phyloP scores from a whole-genome alignment of 495 filamentous ascomycete species.

The Penicillium verhagenii region DNA sequence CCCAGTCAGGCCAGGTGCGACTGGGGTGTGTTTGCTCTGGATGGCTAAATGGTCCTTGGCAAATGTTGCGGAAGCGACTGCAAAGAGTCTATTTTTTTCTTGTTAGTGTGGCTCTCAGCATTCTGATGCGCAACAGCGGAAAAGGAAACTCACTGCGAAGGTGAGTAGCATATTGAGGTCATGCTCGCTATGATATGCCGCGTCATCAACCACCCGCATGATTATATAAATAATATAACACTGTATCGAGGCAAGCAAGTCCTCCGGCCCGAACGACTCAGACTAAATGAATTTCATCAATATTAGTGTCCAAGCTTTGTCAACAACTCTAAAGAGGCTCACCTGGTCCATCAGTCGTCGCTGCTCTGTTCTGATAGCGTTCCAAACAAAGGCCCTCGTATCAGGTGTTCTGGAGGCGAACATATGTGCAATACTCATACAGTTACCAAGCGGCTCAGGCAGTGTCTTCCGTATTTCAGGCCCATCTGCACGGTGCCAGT shows the following conservation, averaged over 20 bases:
- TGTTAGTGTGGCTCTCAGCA: neutral
- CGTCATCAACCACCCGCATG: neutral
- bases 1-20: neutral
- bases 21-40: slow-evolving; percentile 1
- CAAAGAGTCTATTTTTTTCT: neutral
- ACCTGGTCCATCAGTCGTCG: neutral
- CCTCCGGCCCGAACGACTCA: neutral
- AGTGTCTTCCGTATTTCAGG: neutral
- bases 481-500: neutral
- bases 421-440: neutral
- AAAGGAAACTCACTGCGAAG: neutral
- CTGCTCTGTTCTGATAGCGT: neutral
- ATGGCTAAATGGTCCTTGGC: neutral
- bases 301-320: neutral
- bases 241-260: neutral
- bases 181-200: slow-evolving; percentile 1
- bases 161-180: neutral
- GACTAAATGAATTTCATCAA: neutral
- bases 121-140: neutral
- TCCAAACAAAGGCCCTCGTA: neutral
- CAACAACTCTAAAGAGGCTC: neutral
- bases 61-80: neutral
- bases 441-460: neutral
- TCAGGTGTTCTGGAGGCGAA: slow-evolving; percentile 1
- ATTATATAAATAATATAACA: neutral